Evolutionary conservation across 768 basidiomycete genomes (phyloP), one percentile per base, ranked within the genome.

Genomic region (Pleurotus salmoneostramineus): DNA sequence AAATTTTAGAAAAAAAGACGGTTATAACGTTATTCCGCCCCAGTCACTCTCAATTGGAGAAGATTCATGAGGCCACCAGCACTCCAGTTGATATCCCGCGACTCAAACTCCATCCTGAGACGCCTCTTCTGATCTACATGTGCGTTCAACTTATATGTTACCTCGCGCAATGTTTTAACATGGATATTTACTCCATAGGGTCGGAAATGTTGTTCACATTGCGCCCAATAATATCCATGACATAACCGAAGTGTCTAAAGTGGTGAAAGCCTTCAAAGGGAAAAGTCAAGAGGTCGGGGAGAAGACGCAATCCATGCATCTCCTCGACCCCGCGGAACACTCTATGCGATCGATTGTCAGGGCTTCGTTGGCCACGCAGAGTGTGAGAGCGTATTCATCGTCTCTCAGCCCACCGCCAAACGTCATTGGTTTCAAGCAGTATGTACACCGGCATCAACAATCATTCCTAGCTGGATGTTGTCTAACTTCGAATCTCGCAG

Each of bases 11-110:
- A 6, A 6, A 5, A 8, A 45, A 45, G 34, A 51, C 50, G 8
- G 50, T 51, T 0, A 4, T 51, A 14, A 7, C 34, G 14, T 34
- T 51, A 1, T 51, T 36, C 32, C 1, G 50, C 6, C 50, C 50
- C 11, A 35, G 50, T 34, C 50, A 15, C 12, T 31, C 50, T n/a
- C 50, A 34, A 11, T 15, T 51, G 21, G 50, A 51, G 50, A 14
- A 14, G 6, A 36, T 51, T 12, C 50, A 51, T 34, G 27, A 51
- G 36, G 32, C 33, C 5, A 51, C 50, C 50, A 51, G n/a, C 12
- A 51, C 50, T 6, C 50, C 50, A 14, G 36, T 51, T 35, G 50
- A 51, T 34, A 51, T 51, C 12, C 50, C 50, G n/a, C 33, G 50
- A 3, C 50, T 51, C 6, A 34, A 51, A 34, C 50, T 51, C 10